Conservation (phyloP, 164 flowering plant species). For the Umbellularia californica region DNA sequence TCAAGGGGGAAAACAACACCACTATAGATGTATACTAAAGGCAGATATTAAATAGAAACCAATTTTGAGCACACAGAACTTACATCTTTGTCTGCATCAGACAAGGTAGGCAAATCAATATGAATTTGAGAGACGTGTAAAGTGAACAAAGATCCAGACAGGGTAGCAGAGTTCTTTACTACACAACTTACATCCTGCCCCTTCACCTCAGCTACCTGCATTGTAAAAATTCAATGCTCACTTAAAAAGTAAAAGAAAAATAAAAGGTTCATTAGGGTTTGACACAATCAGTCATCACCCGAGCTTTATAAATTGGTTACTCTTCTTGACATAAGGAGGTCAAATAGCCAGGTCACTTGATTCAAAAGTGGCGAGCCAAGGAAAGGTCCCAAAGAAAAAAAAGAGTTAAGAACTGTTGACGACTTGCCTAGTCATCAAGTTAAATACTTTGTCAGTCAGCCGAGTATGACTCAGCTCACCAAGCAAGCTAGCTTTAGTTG, state of each 20-base stretch:
- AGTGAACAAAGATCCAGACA: constrained; percentile 74
- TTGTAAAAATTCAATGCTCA: background rate
- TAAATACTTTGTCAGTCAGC: background rate
- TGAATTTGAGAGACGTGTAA: constrained; percentile 73
- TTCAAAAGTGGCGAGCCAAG: background rate
- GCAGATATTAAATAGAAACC: background rate
- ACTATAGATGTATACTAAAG: background rate
- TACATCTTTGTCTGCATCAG: constrained; percentile 83
- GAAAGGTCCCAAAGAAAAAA: no score
- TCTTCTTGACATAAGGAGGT: background rate
- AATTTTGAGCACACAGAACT: constrained; percentile 9
- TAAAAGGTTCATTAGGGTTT: constrained; percentile 5
- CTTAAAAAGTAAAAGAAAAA: constrained; percentile 2
- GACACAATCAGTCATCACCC: background rate
- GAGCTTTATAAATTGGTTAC: background rate
- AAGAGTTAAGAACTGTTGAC: background rate
- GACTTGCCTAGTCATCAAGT: background rate
- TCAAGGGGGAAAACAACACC: background rate
- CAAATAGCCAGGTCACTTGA: background rate
- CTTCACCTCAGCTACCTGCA: constrained; percentile 67
- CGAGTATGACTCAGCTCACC: background rate
- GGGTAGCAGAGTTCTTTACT: constrained; percentile 70
- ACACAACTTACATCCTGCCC: constrained; percentile 74
- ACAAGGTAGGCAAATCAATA: constrained; percentile 73
- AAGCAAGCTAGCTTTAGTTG: background rate